phyloP scores from a whole-genome alignment of 768 basidiomycete genomes.

The Rhizopogon rudus region DNA sequence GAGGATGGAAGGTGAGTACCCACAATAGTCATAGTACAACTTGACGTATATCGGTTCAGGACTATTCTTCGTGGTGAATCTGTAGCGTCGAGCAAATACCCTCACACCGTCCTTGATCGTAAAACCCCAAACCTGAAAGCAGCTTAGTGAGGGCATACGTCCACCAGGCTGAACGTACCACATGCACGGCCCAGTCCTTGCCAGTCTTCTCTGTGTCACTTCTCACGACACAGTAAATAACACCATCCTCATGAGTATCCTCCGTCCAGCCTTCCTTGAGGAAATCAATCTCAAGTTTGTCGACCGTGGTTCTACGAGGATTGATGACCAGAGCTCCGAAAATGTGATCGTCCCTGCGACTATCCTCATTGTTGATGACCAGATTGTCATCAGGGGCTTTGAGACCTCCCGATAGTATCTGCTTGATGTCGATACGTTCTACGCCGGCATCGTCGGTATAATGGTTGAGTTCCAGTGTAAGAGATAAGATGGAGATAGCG shows the following conservation, averaged over 20 bases:
- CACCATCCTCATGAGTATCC: slow-evolving; percentile 23
- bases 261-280: slow-evolving; percentile 30
- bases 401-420: slow-evolving; percentile 55
- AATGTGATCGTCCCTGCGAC: slow-evolving; percentile 42
- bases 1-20: background rate
- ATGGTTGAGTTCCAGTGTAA: slow-evolving; percentile 56
- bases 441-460: slow-evolving; percentile 48
- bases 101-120: slow-evolving; percentile 47
- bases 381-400: slow-evolving; percentile 50
- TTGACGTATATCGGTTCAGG: background rate
- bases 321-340: slow-evolving; percentile 53
- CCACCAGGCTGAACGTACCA: slow-evolving; percentile 33
- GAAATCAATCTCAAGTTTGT: slow-evolving; percentile 34
- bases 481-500: slow-evolving; percentile 45
- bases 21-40: background rate
- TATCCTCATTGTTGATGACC: slow-evolving; percentile 43
- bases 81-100: slow-evolving; percentile 49
- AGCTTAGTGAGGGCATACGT: background rate
- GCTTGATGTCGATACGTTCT: slow-evolving; percentile 62
- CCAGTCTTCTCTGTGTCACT: slow-evolving; percentile 59
- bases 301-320: slow-evolving; percentile 39
- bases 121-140: slow-evolving; percentile 49
- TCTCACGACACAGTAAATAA: slow-evolving; percentile 30
- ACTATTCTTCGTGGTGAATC: slow-evolving; percentile 37
- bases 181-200: slow-evolving; percentile 51